phyloP scores from a whole-genome alignment of 2,329 filamentous ascomycete genomes.

The Zymoseptoria passerinii region DNA sequence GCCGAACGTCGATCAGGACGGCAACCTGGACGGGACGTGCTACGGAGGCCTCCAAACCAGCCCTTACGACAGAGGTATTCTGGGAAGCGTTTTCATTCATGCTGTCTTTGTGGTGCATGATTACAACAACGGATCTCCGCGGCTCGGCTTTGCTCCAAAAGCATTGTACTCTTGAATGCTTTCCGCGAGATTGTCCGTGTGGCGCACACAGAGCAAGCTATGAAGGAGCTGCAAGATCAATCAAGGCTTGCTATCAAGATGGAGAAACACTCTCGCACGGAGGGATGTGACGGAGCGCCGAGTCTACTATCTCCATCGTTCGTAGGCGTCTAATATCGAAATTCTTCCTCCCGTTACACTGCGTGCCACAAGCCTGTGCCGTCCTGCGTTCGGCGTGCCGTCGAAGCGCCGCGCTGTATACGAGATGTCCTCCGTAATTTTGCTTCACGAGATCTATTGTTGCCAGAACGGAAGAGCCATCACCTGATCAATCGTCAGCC shows the following conservation, averaged over 20 bases:
- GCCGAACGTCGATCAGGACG: conserved; percentile 13
- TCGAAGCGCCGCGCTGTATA: background rate
- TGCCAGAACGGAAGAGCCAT: conserved; percentile 28
- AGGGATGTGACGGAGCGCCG: background rate
- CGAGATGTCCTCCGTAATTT: background rate
- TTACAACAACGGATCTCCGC: background rate
- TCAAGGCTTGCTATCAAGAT: background rate
- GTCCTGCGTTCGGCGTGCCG: background rate
- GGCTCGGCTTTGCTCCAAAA: background rate
- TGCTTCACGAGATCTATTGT: background rate
- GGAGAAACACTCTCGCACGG: background rate
- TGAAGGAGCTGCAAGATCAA: background rate
- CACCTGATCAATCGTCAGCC: conserved; percentile 30
- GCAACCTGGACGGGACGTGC: conserved; percentile 41
- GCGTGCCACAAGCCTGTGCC: background rate
- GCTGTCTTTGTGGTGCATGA: conserved; percentile 40
- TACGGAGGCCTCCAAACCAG: conserved; percentile 57
- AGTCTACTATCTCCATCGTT: background rate
- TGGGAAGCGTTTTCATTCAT: conserved; percentile 54
- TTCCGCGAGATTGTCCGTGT: background rate
- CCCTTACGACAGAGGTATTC: conserved; percentile 49
- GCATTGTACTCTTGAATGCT: background rate
- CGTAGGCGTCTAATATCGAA: background rate
- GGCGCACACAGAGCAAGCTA: background rate
- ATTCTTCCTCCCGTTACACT: background rate